Evolutionary conservation across 345 rosid genomes (phyloP).

Genomic region (Populus davidiana): DNA sequence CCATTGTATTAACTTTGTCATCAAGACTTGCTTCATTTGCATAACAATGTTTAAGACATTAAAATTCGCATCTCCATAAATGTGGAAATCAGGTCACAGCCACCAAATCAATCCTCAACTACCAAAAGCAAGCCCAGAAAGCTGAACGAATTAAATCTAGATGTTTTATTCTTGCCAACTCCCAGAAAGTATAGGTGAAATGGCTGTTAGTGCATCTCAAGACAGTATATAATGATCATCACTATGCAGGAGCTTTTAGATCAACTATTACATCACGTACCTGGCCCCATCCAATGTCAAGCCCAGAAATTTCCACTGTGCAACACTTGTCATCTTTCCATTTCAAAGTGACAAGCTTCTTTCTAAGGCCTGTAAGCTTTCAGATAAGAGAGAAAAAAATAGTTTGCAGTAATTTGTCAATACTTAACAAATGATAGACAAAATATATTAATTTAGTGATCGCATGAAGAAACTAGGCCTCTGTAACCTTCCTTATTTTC

Average conservation of each 20-base stretch:
- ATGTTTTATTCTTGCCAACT: not conserved
- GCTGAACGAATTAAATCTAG: not conserved
- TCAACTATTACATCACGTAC: conserved; percentile 27
- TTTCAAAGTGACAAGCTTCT: conserved; percentile 55
- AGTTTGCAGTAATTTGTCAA: conserved; percentile 2
- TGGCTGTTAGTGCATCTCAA: no score
- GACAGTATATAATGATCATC: no score
- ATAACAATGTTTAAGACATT: no score
- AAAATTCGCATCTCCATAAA: not conserved
- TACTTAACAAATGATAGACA: not conserved
- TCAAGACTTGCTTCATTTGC: no score
- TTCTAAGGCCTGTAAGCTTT: conserved; percentile 81
- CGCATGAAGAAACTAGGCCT: not conserved
- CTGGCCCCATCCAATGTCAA: conserved; percentile 99
- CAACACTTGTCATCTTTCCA: conserved; percentile 55
- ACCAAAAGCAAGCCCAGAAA: not conserved
- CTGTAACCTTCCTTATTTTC: not conserved
- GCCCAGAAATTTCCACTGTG: conserved; percentile 85
- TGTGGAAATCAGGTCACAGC: not conserved
- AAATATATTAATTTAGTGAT: not conserved
- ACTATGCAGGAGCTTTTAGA: not conserved
- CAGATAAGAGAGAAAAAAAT: conserved; percentile 22
- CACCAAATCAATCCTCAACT: not conserved
- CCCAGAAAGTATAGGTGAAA: not conserved
- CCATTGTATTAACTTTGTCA: no score